These are phyloP conservation scores for Diaporthe sp. DNA, from an alignment of 2,329 filamentous ascomycete genomes.

Conservation along the genomic window DNA sequence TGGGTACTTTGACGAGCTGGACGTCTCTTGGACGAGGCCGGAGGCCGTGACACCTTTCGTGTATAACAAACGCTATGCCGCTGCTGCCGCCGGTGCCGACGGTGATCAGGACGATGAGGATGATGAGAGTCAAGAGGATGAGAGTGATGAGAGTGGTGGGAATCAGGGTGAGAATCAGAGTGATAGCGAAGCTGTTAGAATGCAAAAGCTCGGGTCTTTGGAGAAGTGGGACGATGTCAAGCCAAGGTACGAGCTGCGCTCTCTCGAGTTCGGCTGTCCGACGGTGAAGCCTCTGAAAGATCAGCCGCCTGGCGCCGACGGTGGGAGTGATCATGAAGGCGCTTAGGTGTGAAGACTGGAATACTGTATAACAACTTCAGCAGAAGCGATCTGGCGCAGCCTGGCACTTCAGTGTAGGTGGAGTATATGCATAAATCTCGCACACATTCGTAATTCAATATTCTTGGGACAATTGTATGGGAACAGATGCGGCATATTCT, in stretches of 20 bases:
- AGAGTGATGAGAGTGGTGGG: background rate
- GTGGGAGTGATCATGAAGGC: background rate
- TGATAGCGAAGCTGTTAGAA: background rate
- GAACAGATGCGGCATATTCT: too few relatives aligned
- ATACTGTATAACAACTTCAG: too few relatives aligned
- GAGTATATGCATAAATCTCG: too few relatives aligned
- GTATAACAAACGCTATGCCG: background rate
- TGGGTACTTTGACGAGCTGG: conserved; percentile 4
- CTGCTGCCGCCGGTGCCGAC: background rate
- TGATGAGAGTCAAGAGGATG: background rate
- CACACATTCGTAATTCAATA: too few relatives aligned
- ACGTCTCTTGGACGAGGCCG: conserved; percentile 23
- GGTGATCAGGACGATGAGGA: background rate
- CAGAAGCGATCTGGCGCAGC: too few relatives aligned
- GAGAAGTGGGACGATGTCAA: conserved; percentile 8
- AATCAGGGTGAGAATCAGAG: background rate
- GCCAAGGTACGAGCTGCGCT: conserved; percentile 4
- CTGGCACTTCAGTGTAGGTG: too few relatives aligned
- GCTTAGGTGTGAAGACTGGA: background rate
- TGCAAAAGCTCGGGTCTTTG: background rate
- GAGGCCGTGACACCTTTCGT: background rate
- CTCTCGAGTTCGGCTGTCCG: background rate
- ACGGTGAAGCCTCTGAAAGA: background rate
- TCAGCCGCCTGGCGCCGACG: background rate
- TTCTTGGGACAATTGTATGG: too few relatives aligned